Base-by-base conservation (phyloP, 2,329 filamentous ascomycete species). In the Coniochaeta hoffmannii region DNA sequence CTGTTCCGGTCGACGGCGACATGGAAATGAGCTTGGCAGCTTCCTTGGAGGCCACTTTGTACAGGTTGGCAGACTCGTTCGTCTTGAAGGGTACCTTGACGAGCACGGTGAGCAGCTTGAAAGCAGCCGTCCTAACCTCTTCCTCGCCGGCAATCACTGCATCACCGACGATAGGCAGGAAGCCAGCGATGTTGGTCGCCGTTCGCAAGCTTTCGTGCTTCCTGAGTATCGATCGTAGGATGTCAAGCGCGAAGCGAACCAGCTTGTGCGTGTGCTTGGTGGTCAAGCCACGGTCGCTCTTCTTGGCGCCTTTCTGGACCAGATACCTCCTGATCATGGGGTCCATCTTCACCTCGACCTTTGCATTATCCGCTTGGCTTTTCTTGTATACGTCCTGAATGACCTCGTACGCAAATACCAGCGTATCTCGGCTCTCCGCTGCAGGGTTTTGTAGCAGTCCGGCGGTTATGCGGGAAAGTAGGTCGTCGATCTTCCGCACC, bases 371-470 rank as follows among this genome's bases (percentile, higher is more conserved):
- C 24, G 24, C 41, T 51, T 51, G 28, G 9, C 28, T 51, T 56
- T 81, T 82, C 57, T 82, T 82, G 69, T 96, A 95, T 0, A 90
- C 88, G 59, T 92, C 87, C 66, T 95, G 89, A 38, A 97, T 89
- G 50, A 97, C 81, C 69, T 97, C 90, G 67, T 96, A 97, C 68
- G 92, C 96, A 70, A 99, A 97, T 0, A 96, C 75, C n/a, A 99
- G 75, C 38, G 93, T 86, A 61, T 96, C 90, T 51, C 87, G 85
- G 63, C 85, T 89, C 60, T 88, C 85, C 0, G 90, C 86, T 0
- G 85, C 86, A 3, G 87, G 78, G 63, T 99, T 99, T 60, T 89
- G 86, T 28, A 95, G 71, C 4, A 99, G 77, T 31, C 94, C 95
- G 8, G 88, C 81, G 1, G 89, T 87, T 53, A 99, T 88, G 54